These are phyloP conservation scores for Phytophthora idaei DNA, from an alignment of 352 stramenopile genomes.

Conservation along the genomic window DNA sequence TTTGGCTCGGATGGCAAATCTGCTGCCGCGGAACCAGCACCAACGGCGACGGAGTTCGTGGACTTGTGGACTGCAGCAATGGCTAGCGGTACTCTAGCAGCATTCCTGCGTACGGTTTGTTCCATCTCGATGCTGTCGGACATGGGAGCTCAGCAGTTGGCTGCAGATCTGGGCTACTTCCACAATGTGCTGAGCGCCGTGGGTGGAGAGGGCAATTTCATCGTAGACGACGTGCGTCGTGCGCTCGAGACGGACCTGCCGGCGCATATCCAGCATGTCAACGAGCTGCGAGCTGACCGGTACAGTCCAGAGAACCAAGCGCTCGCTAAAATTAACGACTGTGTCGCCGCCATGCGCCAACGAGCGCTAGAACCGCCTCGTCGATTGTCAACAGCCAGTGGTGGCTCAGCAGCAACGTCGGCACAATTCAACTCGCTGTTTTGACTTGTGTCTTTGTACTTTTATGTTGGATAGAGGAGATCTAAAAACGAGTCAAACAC, in stretches of 20 bases:
- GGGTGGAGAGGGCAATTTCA: slow-evolving; percentile 58
- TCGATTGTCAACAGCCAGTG: slow-evolving; percentile 21
- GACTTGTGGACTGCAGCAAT: slow-evolving; percentile 76
- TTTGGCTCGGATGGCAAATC: slow-evolving; percentile 40
- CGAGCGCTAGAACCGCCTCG: slow-evolving; percentile 27
- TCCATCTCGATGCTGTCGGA: slow-evolving; percentile 67
- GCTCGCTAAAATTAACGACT: slow-evolving; percentile 58
- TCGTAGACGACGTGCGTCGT: slow-evolving; percentile 52
- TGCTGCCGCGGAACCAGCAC: slow-evolving; percentile 19
- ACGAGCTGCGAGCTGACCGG: slow-evolving; percentile 35
- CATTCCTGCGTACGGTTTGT: slow-evolving; percentile 54
- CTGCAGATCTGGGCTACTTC: slow-evolving; percentile 79
- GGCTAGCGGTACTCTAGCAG: slow-evolving; percentile 67
- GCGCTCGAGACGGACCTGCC: slow-evolving; percentile 47
- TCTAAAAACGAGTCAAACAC: slow-evolving; percentile 20
- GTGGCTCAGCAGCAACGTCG: slow-evolving; percentile 7
- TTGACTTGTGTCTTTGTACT: not conserved
- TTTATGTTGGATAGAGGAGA: not conserved
- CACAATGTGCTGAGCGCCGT: slow-evolving; percentile 82
- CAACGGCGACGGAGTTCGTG: slow-evolving; percentile 60
- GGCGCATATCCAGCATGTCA: slow-evolving; percentile 37
- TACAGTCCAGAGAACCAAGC: slow-evolving; percentile 34
- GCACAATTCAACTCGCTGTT: slow-evolving; percentile 20
- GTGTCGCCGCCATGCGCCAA: slow-evolving; percentile 46
- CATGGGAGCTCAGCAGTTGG: slow-evolving; percentile 63